Base-by-base conservation (phyloP, 768 basidiomycete genomes). In the Leccinum broughii region DNA sequence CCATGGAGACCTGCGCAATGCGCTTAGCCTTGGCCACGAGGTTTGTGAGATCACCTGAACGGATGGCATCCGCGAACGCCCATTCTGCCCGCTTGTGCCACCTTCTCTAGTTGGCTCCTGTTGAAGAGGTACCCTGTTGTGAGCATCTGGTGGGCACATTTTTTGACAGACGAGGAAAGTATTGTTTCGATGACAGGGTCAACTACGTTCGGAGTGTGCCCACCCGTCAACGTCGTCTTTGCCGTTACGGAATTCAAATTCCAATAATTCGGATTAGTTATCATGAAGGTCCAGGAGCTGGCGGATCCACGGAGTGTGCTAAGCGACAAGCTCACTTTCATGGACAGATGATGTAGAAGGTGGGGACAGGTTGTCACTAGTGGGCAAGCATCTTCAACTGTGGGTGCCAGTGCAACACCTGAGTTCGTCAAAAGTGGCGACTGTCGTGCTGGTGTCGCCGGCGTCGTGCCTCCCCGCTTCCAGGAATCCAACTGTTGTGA, bases 171-270 rank as follows among this genome's bases (percentile, higher is more conserved):
- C n/a, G 84, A 81, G 1, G 85, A 85, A 30, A 87, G 80, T 56
- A 86, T 77, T 1, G 83, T 84, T 26, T 78, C 81, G 39, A 87
- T 82, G 61, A 86, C 78, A 8, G 81, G 72, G 61, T 85, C 85
- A 57, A 86, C 76, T 61, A 86, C 83, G 64, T 86, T 81, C 3
- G 80, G 78, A 3, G 78, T 77, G 44, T 75, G 69, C 3, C 80
- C 83, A 54, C 81, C 81, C 1, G 80, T 80, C 37, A 7, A 39
- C 17, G 17, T 41, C 17, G 17, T n/a, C 37, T 17, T 39, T 8
- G 37, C 17, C 58, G 64, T 56, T 3, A 80, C 81, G 8, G 83
- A 39, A 17, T 39, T 39, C 39, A 17, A 8, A 39, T 17, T 39
- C 2, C 14, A 39, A 39, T 39, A 54, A 24, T 13, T 44, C 3